These are phyloP conservation scores for Colletotrichum siamense DNA, from an alignment of 2,329 filamentous ascomycete species.

Conservation along the genomic window DNA sequence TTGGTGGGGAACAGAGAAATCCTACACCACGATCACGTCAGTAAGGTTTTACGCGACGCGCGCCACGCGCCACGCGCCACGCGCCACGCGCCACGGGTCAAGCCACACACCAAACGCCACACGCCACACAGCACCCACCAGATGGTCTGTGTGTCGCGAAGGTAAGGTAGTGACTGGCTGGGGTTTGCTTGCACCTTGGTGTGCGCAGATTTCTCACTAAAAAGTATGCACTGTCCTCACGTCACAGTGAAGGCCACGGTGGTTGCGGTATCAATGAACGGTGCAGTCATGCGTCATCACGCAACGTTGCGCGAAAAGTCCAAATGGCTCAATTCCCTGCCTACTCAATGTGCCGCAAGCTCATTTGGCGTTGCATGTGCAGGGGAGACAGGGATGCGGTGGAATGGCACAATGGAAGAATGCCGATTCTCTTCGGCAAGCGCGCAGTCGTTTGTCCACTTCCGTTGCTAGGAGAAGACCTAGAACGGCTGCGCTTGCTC, in stretches of 20 bases:
- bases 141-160: no score
- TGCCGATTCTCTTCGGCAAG: not conserved
- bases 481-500: not conserved
- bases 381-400: not conserved
- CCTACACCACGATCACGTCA: not conserved
- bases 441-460: not conserved
- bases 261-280: no score
- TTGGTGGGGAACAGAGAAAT: not conserved
- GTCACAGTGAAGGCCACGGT: no score
- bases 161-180: no score
- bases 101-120: no score
- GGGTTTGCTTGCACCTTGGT: no score
- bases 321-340: not conserved
- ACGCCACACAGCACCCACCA: no score
- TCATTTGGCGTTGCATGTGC: not conserved
- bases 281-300: not conserved
- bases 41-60: not conserved
- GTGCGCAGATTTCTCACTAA: no score
- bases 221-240: no score
- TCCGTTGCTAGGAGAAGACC: not conserved
- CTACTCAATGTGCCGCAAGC: not conserved
- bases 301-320: not conserved
- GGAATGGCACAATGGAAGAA: not conserved
- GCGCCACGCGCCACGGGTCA: no score
- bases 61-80: not conserved